phyloP scores from a whole-genome alignment of 345 rosid genomes.

The Draba incana region DNA sequence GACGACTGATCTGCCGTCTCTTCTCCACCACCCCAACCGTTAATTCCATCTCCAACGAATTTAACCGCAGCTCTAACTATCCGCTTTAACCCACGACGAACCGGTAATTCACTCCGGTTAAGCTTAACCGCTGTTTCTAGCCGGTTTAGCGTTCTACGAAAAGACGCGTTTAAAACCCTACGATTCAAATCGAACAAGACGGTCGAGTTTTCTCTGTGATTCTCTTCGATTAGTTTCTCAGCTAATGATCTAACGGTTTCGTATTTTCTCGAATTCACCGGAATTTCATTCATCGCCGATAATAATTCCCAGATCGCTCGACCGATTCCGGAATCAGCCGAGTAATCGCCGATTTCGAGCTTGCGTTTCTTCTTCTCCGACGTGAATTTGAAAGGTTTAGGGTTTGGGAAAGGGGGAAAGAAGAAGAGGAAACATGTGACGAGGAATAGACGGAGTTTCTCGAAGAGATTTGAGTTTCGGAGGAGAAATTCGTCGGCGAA shows the following conservation, averaged over 20 bases:
- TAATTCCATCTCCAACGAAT: conserved; percentile 48
- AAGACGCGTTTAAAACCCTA: conserved; percentile 59
- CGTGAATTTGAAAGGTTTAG: conserved; percentile 18
- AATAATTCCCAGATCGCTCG: conserved; percentile 77
- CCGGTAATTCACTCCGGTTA: conserved; percentile 43
- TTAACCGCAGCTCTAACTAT: conserved; percentile 47
- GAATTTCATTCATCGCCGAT: conserved; percentile 60
- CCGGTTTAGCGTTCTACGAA: conserved; percentile 58
- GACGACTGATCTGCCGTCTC: conserved; percentile 47
- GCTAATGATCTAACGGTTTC: conserved; percentile 73
- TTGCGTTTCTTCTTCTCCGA: conserved; percentile 9
- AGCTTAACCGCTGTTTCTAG: conserved; percentile 59
- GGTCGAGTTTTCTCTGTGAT: conserved; percentile 49
- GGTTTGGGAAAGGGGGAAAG: conserved; percentile 39
- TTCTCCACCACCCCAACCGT: conserved; percentile 44
- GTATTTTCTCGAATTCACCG: conserved; percentile 83
- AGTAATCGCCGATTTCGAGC: conserved; percentile 24
- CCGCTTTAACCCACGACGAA: conserved; percentile 46
- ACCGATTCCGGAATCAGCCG: conserved; percentile 58
- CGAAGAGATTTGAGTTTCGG: conserved; percentile 52
- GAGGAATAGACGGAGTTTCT: conserved; percentile 54
- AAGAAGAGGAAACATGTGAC: conserved; percentile 62
- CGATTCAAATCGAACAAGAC: conserved; percentile 64
- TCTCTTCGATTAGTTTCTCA: conserved; percentile 77
- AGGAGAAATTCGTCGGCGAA: conserved; percentile 68